Percentiles rank a stretch among this genome's conserved stretches.
These are phyloP conservation scores for Calycina herbarum DNA, from an alignment of 2,329 filamentous ascomycete species.

Conservation along the genomic window DNA sequence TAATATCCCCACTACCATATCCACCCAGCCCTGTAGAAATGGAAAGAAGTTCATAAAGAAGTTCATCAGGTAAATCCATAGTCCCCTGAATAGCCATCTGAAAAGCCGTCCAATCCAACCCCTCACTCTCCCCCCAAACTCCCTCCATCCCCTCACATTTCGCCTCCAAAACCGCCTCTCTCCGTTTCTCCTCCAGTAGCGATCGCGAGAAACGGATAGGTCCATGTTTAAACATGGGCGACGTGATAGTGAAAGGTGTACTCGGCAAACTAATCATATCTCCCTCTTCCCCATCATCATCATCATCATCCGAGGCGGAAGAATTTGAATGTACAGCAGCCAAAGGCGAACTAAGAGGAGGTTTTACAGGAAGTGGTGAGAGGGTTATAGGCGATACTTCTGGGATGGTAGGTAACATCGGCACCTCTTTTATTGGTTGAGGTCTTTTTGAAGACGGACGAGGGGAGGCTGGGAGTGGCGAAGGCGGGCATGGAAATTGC, in stretches of 20 bases:
- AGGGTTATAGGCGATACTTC: conserved; percentile 37
- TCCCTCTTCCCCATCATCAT: not conserved
- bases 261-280: conserved; percentile 38
- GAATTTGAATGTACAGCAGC: conserved; percentile 2
- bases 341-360: not conserved
- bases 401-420: conserved; percentile 45
- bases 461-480: conserved; percentile 34
- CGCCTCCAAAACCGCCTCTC: not conserved
- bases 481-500: conserved; percentile 38
- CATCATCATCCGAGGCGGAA: conserved; percentile 27
- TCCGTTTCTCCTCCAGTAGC: not conserved
- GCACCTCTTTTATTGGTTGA: conserved; percentile 18
- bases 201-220: conserved; percentile 50
- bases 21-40: conserved; percentile 18
- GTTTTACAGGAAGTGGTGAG: conserved; percentile 1
- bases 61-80: conserved; percentile 42
- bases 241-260: conserved; percentile 50
- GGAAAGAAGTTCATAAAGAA: conserved; percentile 14
- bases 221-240: conserved; percentile 54
- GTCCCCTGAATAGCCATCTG: conserved; percentile 64
- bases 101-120: conserved; percentile 63
- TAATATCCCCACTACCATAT: conserved; percentile 22
- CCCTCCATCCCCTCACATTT: not conserved
- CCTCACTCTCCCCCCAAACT: conserved; percentile 43
- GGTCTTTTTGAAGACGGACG: not conserved